Conservation (phyloP, 192 early-diverging fungal species). For the Linnemannia zychae region DNA sequence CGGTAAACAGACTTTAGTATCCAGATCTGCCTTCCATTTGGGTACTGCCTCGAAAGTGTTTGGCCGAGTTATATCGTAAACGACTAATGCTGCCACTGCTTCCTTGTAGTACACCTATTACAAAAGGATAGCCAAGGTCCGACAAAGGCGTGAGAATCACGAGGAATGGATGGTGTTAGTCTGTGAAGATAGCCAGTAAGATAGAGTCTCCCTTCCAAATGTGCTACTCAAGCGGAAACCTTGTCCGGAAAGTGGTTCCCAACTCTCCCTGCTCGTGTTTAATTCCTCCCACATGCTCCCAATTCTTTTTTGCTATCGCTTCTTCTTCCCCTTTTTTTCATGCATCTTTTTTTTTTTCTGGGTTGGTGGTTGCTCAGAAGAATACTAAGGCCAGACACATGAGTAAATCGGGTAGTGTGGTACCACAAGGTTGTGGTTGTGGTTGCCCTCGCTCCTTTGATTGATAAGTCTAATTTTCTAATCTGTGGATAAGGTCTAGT, state of each 20-base stretch:
- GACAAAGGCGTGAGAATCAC: too few species aligned
- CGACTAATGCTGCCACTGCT: constrained; percentile 69
- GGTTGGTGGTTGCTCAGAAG: not conserved
- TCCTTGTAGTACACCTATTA: constrained; percentile 71
- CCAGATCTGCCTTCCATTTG: constrained; percentile 72
- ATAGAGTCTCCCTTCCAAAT: not conserved
- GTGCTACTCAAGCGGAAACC: not conserved
- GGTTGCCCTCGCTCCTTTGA: not conserved
- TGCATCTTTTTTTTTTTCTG: not conserved
- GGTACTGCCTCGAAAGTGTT: constrained; percentile 69
- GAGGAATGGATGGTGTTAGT: not conserved
- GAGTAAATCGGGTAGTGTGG: not conserved
- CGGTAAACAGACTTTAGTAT: constrained; percentile 68
- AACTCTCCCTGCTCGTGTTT: not conserved
- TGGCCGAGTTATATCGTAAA: constrained; percentile 70
- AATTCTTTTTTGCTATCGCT: not conserved
- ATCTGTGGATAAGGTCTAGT: not conserved
- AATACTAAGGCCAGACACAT: not conserved
- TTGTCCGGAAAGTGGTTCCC: not conserved
- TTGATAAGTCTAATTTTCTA: not conserved
- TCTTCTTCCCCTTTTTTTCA: not conserved
- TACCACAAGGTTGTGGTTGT: not conserved
- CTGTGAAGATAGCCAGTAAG: too few species aligned
- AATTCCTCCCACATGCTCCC: not conserved
- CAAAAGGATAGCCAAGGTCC: too few species aligned